These are phyloP conservation scores for Hyphopichia fennica DNA, from an alignment of 1,139 yeast species.

Conservation along the genomic window DNA sequence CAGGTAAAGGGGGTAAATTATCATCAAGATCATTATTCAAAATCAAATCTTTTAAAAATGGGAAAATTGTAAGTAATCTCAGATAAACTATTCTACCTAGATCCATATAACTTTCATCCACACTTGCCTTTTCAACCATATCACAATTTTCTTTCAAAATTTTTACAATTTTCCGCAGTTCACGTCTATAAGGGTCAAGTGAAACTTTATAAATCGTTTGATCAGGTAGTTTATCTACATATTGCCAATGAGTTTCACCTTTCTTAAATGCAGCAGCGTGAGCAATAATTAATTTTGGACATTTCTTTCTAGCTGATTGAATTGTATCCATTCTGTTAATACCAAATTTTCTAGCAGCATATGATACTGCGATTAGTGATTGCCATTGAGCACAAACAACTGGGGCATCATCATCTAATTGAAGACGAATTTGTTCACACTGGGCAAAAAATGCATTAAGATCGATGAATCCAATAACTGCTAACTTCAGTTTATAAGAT, in stretches of 20 bases:
- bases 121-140: slow-evolving; percentile 87
- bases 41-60: slow-evolving; percentile 12
- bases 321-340: slow-evolving; percentile 75
- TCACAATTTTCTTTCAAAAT: slow-evolving; percentile 59
- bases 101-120: slow-evolving; percentile 89
- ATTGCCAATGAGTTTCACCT: slow-evolving; percentile 84
- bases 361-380: slow-evolving; percentile 82
- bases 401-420: slow-evolving; percentile 66
- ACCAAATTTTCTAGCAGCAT: slow-evolving; percentile 85
- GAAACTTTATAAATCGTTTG: slow-evolving; percentile 73
- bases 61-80: slow-evolving; percentile 13
- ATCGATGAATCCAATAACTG: slow-evolving; percentile 84
- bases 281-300: slow-evolving; percentile 73
- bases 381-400: slow-evolving; percentile 96
- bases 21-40: slow-evolving; percentile 15
- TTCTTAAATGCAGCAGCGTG: slow-evolving; percentile 94
- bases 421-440: slow-evolving; percentile 78
- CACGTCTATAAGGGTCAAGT: slow-evolving; percentile 86
- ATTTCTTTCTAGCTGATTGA: slow-evolving; percentile 65
- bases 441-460: slow-evolving; percentile 96
- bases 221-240: slow-evolving; percentile 43
- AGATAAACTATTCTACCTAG: slow-evolving; percentile 52
- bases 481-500: slow-evolving; percentile 65
- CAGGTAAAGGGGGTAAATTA: slow-evolving; percentile 54
- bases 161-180: slow-evolving; percentile 74